Base-by-base conservation (phyloP, 306 rosid species). In the Luffa acutangula region DNA sequence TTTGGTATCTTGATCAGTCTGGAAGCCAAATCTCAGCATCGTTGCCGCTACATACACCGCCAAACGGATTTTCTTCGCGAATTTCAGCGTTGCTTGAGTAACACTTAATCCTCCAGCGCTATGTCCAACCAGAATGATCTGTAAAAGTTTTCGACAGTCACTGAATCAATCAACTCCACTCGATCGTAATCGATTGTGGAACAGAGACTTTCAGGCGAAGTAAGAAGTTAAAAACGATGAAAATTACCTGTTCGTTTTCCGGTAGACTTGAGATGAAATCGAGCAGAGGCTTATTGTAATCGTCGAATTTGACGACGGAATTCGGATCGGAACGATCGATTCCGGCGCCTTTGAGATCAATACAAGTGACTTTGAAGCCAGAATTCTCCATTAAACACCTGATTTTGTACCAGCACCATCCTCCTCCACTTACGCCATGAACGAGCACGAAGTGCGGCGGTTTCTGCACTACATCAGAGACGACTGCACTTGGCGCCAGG, bases 341-440 rank as follows among this genome's bases (percentile, higher is more conserved):
- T 76, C 98, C 98, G 10, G 89, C 82, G 34, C 97, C 76, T 83
- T 91, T 95, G 34, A 95, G 97, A 84, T 95, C 97, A 78, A 95
- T 65, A 76, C 93, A 88, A 6, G 98, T 86, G 9, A 92, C 97
- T 79, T 77, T 90, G 84, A 80, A 89, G 80, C 98, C 97, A 4
- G 97, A 95, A 87, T 89, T 91, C 87, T 95, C 97, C 97, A 95
- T 87, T 4, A 92, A 92, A 67, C 93, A 89, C 81, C 89, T 78
- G 87, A 95, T 85, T 91, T 90, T 95, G 90, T 90, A 95, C 99
- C 99, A 95, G 70, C 99, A 90, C 99, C 99, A 95, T 73, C 87
- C 80, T 54, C 97, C 99, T 12, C 93, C 93, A 18, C 97, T 41
- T 75, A 93, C 18, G 54, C 99, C 99, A 83, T 93, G 99, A 59